phyloP scores from a whole-genome alignment of 306 rosid species.

The Comarum palustre region DNA sequence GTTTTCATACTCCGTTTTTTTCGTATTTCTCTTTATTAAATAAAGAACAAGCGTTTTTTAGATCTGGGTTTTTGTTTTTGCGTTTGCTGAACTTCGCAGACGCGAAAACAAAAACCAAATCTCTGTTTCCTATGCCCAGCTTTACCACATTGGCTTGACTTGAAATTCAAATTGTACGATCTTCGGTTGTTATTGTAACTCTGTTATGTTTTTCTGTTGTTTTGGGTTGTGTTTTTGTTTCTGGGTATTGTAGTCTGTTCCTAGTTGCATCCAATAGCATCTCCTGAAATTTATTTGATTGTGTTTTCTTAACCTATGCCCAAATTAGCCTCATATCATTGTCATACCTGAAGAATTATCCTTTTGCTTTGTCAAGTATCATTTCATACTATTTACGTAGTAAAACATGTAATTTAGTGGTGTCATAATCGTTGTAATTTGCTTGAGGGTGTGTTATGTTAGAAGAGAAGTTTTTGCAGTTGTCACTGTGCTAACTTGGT shows the following conservation, averaged over 20 bases:
- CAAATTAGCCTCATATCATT: too few species aligned
- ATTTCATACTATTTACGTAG: neutral
- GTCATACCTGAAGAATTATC: neutral
- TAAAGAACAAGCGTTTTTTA: neutral
- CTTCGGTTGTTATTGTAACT: neutral
- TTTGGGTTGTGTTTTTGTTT: neutral
- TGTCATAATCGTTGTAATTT: neutral
- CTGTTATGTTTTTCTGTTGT: neutral
- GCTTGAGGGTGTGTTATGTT: neutral
- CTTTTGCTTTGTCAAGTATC: neutral
- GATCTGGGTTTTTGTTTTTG: constrained; percentile 6
- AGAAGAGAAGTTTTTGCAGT: neutral
- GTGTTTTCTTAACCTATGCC: too few species aligned
- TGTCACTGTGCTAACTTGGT: neutral
- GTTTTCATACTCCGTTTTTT: neutral
- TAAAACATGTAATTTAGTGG: neutral
- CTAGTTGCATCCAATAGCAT: neutral
- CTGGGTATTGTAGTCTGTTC: neutral
- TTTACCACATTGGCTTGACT: neutral
- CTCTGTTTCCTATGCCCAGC: neutral
- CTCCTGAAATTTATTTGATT: neutral
- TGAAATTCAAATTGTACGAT: too few species aligned
- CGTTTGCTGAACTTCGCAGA: neutral
- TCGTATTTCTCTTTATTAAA: too few species aligned
- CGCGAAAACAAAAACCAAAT: neutral